Evolutionary conservation across 176 grass and related monocot genomes (phyloP), one percentile per base, ranked within the genome.

Genomic region (Neostapfia colusana): DNA sequence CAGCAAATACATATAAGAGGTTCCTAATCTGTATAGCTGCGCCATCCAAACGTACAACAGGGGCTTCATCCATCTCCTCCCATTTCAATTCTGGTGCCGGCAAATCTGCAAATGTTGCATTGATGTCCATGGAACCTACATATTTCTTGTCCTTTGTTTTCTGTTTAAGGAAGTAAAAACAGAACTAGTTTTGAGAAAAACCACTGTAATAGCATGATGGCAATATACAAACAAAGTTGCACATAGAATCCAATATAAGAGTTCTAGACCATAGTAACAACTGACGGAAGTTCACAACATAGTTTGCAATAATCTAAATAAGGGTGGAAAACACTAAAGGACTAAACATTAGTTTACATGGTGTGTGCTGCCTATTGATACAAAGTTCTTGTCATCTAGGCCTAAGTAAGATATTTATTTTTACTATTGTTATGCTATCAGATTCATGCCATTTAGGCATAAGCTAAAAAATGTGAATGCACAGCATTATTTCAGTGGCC

Each of bases 1-100:
- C 95, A 85, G 95, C 95, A 99, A 95, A 99, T 27, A 99, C 91
- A 85, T 86, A 95, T 64, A 99, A 86, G 24, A 92, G 91, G 86
- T 89, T 75, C 81, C 90, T 99, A 82, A 92, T 95, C 68, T 92
- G 95, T 63, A 99, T 92, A 82, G 95, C 95, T 77, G 95, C 95
- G 0, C 95, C 91, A 27, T 99, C 95, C 77, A 95, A 79, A 58
- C 95, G 95, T 65, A 63, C 70, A 2, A 99, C 91, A 28, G 95
- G 95, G 79, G 95, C 95, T 84, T 81, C 67, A 69, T 87, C 87
- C 91, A 99, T 99, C 62, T 92, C 77, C 46, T 99, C 83, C 95
- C 91, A 92, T 85, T 94, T 68, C 65, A 99, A 78, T 80, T 88
- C 46, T 67, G 85, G 82, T 65, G 91, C 87, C 8, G 66, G 80